Percentiles rank a stretch among this genome's conserved stretches.
phyloP scores from a whole-genome alignment of 306 rosid genomes.

The Acacia acuminata region DNA sequence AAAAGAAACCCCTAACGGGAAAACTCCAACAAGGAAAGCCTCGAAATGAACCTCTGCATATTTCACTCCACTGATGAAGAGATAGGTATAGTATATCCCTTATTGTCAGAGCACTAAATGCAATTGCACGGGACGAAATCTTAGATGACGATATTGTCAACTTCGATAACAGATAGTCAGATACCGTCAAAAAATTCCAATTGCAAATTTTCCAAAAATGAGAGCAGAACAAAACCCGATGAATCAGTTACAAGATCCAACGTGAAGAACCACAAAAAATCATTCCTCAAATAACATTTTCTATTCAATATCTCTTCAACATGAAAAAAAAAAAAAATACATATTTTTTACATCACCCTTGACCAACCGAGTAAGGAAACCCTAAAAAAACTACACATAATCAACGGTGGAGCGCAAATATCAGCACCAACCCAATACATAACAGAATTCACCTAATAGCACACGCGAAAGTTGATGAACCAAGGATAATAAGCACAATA shows the following conservation, averaged over 20 bases:
- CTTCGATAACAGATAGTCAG: not conserved
- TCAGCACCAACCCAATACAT: not conserved
- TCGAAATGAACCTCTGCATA: slow-evolving; percentile 7
- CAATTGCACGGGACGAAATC: not conserved
- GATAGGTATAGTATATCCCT: not conserved
- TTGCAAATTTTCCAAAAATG: not conserved
- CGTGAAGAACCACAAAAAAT: slow-evolving; percentile 2
- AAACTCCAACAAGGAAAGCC: not conserved
- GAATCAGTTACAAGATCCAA: slow-evolving; percentile 54
- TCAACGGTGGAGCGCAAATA: slow-evolving; percentile 27
- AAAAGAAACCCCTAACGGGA: slow-evolving; percentile 25
- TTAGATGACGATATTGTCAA: slow-evolving; percentile 24
- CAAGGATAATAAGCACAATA: not conserved
- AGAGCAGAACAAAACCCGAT: slow-evolving; percentile 16
- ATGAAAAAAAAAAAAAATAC: not conserved
- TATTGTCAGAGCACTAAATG: slow-evolving; percentile 28
- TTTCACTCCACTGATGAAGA: slow-evolving; percentile 18
- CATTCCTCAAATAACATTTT: not conserved
- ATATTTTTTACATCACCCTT: slow-evolving; percentile 13
- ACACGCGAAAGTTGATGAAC: not conserved
- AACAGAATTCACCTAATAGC: not conserved
- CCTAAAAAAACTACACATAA: not conserved
- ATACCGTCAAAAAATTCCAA: slow-evolving; percentile 15
- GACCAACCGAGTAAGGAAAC: slow-evolving; percentile 13
- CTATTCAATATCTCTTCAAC: not conserved